Base-by-base conservation (phyloP, 2,329 filamentous ascomycete species). In the Fusarium chlamydosporum region DNA sequence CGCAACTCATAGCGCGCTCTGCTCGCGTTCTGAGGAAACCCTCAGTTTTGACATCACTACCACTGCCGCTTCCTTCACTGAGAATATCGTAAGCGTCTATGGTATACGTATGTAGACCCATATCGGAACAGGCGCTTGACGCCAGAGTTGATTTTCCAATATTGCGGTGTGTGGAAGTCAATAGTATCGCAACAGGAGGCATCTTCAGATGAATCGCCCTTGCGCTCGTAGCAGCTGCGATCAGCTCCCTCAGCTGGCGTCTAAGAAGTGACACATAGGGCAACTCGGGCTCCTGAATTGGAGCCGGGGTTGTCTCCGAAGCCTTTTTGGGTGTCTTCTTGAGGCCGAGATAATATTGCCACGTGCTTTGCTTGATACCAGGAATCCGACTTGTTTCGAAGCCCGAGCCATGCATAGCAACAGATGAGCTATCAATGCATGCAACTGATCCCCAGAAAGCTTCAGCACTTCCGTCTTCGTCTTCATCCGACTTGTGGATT, bases 41-140 rank as follows among this genome's bases (percentile, higher is more conserved):
- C 76, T 97, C 95, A 0, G 94, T 97, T 80, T 98, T 97, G 29
- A 97, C 92, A 76, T 99, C 96, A 56, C 92, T 91, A 10, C 93
- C 93, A 54, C 93, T 93, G 1, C 91, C 91, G 11, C 79, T 78
- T 15, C 93, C 93, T 77, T 98, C 95, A n/a, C 93, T 95, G 6
- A 97, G 84, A 41, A 99, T 93, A 73, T 99, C 96, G 74, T 97
- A 97, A 0, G 93, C 92, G 77, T 98, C 94, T 53, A 99, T 92
- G 1, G 88, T 81, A 76, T 97, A 98, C 0, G 90, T 92, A 77
- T 99, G 96, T 16, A 98, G 84, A 5, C 96, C 96, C 66, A 97
- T 91, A 74, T 97, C 95, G 4, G 91, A 87, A 77, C 94, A 97
- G 6, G 94, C 94, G 42, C 88, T 87, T 2, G 84, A 85, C 0